These are phyloP conservation scores for Pyricularia grisea DNA, from an alignment of 2,329 filamentous ascomycete genomes.

Conservation along the genomic window DNA sequence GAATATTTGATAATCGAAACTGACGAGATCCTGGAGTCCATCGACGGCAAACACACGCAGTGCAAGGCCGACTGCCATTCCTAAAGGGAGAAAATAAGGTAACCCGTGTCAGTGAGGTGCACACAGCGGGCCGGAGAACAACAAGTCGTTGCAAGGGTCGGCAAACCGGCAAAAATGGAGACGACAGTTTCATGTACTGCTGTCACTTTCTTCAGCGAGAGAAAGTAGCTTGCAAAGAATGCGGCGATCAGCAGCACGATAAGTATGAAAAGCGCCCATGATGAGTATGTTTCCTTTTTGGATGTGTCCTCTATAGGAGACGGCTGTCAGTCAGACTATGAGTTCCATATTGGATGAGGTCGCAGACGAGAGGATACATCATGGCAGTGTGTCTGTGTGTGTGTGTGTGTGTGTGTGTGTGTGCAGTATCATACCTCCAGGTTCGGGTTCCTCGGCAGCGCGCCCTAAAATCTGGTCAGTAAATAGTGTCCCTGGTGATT, in stretches of 20 bases:
- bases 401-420: too few relatives aligned
- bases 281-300: slow-evolving; percentile 88
- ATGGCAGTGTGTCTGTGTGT: neutral
- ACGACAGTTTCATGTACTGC: slow-evolving; percentile 97
- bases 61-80: slow-evolving; percentile 89
- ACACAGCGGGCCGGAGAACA: neutral
- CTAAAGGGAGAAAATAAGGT: slow-evolving; percentile 31
- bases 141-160: neutral
- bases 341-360: neutral
- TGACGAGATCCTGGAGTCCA: slow-evolving; percentile 78
- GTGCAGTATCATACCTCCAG: slow-evolving; percentile 28
- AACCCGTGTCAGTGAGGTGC: neutral
- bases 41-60: slow-evolving; percentile 73
- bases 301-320: slow-evolving; percentile 61
- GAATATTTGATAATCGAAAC: slow-evolving; percentile 98
- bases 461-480: slow-evolving; percentile 24
- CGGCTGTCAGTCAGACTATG: neutral
- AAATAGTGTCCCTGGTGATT: slow-evolving; percentile 7
- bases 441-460: slow-evolving; percentile 35
- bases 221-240: slow-evolving; percentile 92
- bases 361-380: neutral
- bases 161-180: slow-evolving; percentile 85
- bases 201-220: slow-evolving; percentile 94
- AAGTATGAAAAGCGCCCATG: slow-evolving; percentile 95
- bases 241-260: slow-evolving; percentile 89